phyloP scores from a whole-genome alignment of 768 basidiomycete genomes.

The Trametopsis cervina region DNA sequence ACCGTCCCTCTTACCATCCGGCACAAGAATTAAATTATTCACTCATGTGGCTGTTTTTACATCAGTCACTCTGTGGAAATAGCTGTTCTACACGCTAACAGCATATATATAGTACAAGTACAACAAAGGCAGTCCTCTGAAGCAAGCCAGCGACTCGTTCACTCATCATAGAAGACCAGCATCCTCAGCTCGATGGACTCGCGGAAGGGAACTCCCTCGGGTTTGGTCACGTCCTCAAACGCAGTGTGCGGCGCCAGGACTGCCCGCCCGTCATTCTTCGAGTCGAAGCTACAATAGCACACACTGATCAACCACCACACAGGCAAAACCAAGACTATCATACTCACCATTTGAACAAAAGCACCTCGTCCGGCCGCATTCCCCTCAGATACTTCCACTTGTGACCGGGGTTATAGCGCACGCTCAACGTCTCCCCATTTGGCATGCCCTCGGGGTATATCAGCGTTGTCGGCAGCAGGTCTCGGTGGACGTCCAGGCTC shows the following conservation, averaged over 20 bases:
- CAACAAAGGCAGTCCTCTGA: no score
- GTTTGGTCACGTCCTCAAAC: conserved; percentile 49
- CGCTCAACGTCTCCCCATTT: conserved; percentile 37
- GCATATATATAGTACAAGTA: no score
- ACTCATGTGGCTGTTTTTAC: no score
- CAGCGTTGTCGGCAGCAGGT: conserved; percentile 32
- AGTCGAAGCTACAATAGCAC: conserved; percentile 28
- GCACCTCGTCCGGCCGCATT: conserved; percentile 38
- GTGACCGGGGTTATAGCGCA: conserved; percentile 33
- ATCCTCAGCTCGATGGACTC: conserved; percentile 59
- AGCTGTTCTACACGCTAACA: no score
- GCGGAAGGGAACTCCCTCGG: conserved; percentile 38
- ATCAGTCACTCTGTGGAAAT: no score
- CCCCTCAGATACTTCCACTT: conserved; percentile 40
- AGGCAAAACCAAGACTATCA: not conserved
- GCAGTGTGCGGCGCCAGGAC: conserved; percentile 55
- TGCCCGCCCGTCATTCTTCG: conserved; percentile 34
- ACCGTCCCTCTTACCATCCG: no score
- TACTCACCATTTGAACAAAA: conserved; percentile 42
- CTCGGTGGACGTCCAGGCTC: conserved; percentile 30
- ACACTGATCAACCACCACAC: not conserved
- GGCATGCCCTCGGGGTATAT: conserved; percentile 33
- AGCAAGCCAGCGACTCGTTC: no score
- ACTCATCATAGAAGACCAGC: conserved; percentile 52
- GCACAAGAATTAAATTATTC: no score